Conservation (phyloP, 2,329 filamentous ascomycete species). For the Paecilomyces sp. region DNA sequence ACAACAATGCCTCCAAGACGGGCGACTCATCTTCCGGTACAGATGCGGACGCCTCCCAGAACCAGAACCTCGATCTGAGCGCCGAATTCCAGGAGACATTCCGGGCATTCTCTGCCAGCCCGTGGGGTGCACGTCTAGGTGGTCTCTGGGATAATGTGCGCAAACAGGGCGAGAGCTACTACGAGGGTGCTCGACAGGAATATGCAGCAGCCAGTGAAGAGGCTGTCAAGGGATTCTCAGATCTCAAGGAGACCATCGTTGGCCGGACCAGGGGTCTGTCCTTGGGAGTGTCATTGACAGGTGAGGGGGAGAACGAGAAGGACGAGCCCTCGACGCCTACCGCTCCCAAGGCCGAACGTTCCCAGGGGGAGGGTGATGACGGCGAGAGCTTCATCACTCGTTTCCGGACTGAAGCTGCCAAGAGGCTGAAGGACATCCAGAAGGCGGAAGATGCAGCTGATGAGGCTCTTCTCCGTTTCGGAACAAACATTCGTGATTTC, state of each 20-base stretch:
- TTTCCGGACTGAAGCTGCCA: conserved; percentile 69
- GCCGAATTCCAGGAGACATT: conserved; percentile 91
- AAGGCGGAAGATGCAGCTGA: conserved; percentile 92
- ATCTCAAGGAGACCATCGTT: conserved; percentile 59
- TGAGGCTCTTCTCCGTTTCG: conserved; percentile 87
- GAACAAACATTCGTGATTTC: conserved; percentile 81
- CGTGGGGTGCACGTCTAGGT: conserved; percentile 83
- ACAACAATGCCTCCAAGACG: conserved; percentile 45
- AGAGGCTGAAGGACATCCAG: conserved; percentile 81
- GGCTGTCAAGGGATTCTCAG: conserved; percentile 72
- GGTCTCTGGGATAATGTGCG: conserved; percentile 87
- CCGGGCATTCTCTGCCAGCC: conserved; percentile 81
- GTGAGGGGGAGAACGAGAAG: conserved; percentile 14
- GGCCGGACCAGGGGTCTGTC: conserved; percentile 69
- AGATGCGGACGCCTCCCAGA: conserved; percentile 17
- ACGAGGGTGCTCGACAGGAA: conserved; percentile 75
- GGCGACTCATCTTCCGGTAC: conserved; percentile 42
- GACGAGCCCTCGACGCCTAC: conserved; percentile 24
- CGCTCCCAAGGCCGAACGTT: conserved; percentile 12
- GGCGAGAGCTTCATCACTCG: conserved; percentile 64
- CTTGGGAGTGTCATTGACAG: conserved; percentile 40
- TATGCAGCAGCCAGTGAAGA: conserved; percentile 71
- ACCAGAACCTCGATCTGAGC: conserved; percentile 56
- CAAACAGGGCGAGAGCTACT: conserved; percentile 89
- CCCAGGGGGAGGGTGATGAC: conserved; percentile 18